Percentiles rank a stretch among this genome's conserved stretches.
phyloP scores from a whole-genome alignment of 1,139 yeast genomes.

The Saccharomycopsis hybrid region DNA sequence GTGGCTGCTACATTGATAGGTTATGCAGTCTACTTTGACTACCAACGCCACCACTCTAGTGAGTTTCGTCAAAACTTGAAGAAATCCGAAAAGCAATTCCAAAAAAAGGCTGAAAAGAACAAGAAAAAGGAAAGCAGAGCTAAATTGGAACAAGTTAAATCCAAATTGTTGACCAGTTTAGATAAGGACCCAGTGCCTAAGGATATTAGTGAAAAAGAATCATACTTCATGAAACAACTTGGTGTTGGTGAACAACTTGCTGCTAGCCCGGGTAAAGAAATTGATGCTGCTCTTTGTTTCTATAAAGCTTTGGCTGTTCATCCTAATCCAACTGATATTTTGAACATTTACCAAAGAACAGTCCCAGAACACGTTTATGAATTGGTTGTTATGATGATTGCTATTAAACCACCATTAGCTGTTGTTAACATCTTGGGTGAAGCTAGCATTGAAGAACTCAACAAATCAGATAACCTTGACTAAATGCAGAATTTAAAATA shows the following conservation, averaged over 20 bases:
- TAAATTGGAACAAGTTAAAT: slow-evolving; percentile 54
- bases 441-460: slow-evolving; percentile 20
- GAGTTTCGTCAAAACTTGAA: slow-evolving; percentile 75
- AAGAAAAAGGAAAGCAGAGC: slow-evolving; percentile 55
- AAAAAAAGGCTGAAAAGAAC: slow-evolving; percentile 49
- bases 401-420: slow-evolving; percentile 80
- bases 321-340: slow-evolving; percentile 89
- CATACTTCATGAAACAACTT: slow-evolving; percentile 75
- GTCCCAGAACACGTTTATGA: slow-evolving; percentile 80
- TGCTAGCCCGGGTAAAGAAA: slow-evolving; percentile 48
- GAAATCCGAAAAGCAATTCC: slow-evolving; percentile 53
- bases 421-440: slow-evolving; percentile 63
- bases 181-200: slow-evolving; percentile 71
- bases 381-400: slow-evolving; percentile 79
- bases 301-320: slow-evolving; percentile 93
- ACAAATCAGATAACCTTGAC: slow-evolving; percentile 2
- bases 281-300: slow-evolving; percentile 82
- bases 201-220: slow-evolving; percentile 62
- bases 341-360: slow-evolving; percentile 83
- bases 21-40: slow-evolving; percentile 86
- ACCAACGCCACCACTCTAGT: slow-evolving; percentile 75
- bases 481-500: not conserved
- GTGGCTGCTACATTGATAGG: slow-evolving; percentile 50
- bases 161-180: slow-evolving; percentile 58
- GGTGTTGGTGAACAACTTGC: slow-evolving; percentile 76